Conservation (phyloP, 768 basidiomycete species). For the Tricholoma furcatifolium region DNA sequence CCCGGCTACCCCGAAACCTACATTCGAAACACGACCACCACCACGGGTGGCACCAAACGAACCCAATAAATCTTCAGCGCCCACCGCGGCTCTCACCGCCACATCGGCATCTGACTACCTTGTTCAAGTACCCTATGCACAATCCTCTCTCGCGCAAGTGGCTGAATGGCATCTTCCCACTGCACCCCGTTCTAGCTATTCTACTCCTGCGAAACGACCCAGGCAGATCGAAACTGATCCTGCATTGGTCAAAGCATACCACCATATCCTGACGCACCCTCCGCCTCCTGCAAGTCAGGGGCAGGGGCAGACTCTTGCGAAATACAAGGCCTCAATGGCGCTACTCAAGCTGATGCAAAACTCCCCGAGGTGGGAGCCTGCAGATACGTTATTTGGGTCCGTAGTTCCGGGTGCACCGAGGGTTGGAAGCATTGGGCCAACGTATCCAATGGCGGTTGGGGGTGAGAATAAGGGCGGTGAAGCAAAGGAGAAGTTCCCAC, state of each 20-base stretch:
- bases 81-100: constrained; percentile 42
- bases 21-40: constrained; percentile 23
- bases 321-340: constrained; percentile 77
- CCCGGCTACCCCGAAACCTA: constrained; percentile 16
- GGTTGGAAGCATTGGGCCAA: constrained; percentile 60
- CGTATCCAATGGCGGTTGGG: constrained; percentile 55
- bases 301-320: constrained; percentile 52
- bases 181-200: constrained; percentile 19
- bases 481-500: constrained; percentile 48
- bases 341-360: constrained; percentile 58
- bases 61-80: constrained; percentile 38
- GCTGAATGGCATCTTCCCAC: constrained; percentile 73
- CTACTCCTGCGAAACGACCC: constrained; percentile 25
- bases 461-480: constrained; percentile 23
- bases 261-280: constrained; percentile 74
- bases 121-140: constrained; percentile 69
- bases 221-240: constrained; percentile 60
- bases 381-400: constrained; percentile 62
- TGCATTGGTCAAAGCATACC: constrained; percentile 67
- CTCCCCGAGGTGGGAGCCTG: constrained; percentile 63
- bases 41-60: constrained; percentile 21
- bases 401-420: constrained; percentile 62
- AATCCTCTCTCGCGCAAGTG: constrained; percentile 64
- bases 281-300: constrained; percentile 39
- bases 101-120: constrained; percentile 66